Base-by-base conservation (phyloP, 192 early-diverging fungal species). In the Chytriomyces sp. region DNA sequence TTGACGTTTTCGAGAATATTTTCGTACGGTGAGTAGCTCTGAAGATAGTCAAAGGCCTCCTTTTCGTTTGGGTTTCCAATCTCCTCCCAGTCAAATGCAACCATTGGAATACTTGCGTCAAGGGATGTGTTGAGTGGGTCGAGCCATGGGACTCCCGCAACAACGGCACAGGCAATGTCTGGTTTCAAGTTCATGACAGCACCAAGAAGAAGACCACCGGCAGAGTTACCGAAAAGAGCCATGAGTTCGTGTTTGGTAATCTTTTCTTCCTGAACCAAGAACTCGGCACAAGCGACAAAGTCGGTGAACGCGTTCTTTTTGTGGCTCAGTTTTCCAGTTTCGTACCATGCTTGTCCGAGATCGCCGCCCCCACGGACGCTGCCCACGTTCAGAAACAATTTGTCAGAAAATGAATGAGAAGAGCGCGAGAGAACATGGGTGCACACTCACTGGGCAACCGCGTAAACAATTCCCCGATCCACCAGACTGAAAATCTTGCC, bases 61-160 rank as follows among this genome's bases (percentile, higher is more conserved):
- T 69, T 24, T 45, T 81, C 68, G 65, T 84, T 79, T 45, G 84
- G 82, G 63, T 86, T 86, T 20, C 84, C 84, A 82, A 57, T 57
- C 53, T 57, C 53, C 63, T 85, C 80, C 43, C 63, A 85, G 59
- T 85, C 84, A 53, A 77, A 69, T 7, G 72, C 73, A 20, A 81
- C 82, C 72, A 72, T 70, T 26, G 84, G 84, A 26, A 85, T 85
- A 7, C 59, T 72, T 5, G 67, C 18, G 63, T 85, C 84, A 60
- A 85, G 72, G 79, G 81, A 84, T 26, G 79, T 84, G 61, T 86
- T 86, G 75, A 86, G 76, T 8, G 84, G 82, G 69, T 86, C 84
- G 7, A 86, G 82, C 67, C 83, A 86, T 20, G 82, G 82, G 10
- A 86, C 84, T 45, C 75, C 79, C 7, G 84, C 79, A n/a, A 84